A percentile compares a stretch with the other conserved stretches of the same genome.
phyloP scores from a whole-genome alignment of 345 rosid genomes.

The Hypericum androsaemum region DNA sequence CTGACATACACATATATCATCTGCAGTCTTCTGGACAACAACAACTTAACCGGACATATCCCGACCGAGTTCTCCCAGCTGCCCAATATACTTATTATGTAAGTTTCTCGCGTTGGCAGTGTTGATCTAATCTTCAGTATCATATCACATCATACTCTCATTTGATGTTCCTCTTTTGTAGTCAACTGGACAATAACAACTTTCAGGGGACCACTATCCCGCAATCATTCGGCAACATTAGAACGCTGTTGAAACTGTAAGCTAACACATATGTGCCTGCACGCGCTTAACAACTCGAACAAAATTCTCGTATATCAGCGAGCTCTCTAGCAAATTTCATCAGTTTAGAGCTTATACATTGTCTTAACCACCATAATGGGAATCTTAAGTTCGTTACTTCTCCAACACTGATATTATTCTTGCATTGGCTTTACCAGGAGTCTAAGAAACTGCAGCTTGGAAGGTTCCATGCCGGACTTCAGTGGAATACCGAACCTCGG shows the following conservation, averaged over 20 bases:
- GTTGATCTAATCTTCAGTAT: background rate
- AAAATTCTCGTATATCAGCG: too few species aligned
- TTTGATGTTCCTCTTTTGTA: slow-evolving; percentile 30
- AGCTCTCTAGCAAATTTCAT: too few species aligned
- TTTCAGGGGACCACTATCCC: slow-evolving; percentile 74
- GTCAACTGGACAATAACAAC: slow-evolving; percentile 88
- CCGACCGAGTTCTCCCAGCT: slow-evolving; percentile 61
- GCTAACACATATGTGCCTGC: slow-evolving; percentile 19
- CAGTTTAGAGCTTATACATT: too few species aligned
- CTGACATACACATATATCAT: too few species aligned
- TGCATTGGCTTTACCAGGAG: slow-evolving; percentile 51
- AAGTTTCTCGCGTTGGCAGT: slow-evolving; percentile 19
- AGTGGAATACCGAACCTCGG: slow-evolving; percentile 64
- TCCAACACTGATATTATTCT: slow-evolving; percentile 1
- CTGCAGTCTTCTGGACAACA: slow-evolving; percentile 88
- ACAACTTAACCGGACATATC: slow-evolving; percentile 72
- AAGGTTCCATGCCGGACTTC: slow-evolving; percentile 79
- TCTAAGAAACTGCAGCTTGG: slow-evolving; percentile 76
- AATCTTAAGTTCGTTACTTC: too few species aligned
- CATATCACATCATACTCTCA: too few species aligned
- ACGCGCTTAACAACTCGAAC: too few species aligned
- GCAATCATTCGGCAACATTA: slow-evolving; percentile 55
- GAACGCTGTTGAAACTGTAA: slow-evolving; percentile 80
- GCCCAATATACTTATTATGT: slow-evolving; percentile 77
- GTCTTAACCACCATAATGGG: too few species aligned